Base-by-base conservation (phyloP, 495 filamentous ascomycete genomes). In the Penicillium diatomitis region DNA sequence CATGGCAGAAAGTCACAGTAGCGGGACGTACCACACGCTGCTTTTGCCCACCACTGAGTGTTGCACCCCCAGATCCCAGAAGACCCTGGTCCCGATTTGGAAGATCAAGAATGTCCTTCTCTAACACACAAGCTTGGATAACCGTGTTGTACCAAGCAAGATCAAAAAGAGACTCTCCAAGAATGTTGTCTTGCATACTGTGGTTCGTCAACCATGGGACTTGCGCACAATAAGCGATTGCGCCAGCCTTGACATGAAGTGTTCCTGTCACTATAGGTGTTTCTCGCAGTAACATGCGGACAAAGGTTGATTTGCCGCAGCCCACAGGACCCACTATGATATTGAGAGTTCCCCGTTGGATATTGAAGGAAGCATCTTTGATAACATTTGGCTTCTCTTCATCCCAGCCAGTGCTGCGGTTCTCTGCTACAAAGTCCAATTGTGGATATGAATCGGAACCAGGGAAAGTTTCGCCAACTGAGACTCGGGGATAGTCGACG, bases 1-100 rank as follows among this genome's bases (percentile, higher is more conserved):
- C 12, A 10, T 38, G 36, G 10, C 36, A n/a, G 10, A n/a, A 38
- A 38, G 10, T 38, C 12, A 11, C 36, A 9, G 6, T 38, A 6
- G 6, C 9, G 12, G 12, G 9, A 41, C 30, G 39, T 38, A 50
- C 33, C n/a, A 44, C 47, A 30, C 44, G 41, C 57, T 90, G 85
- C 55, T 89, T 90, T 61, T 92, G 88, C 3, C 88, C 88, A 36
- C 88, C 88, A 38, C 85, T 89, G 4, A 92, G 77, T 1, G 83
- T 87, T 53, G 89, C 85, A 30, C 88, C 88, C 20, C 84, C 75
- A 56, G 88, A 86, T 10, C 87, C 88, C 52, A 91, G 87, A 58
- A 86, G 80, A 0, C 87, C 90, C 45, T 70, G 55, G 53, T 92
- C 88, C 6, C 85, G 78, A 51, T 80, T 72, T 0, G 84, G 40